Evolutionary conservation across 2,329 filamentous ascomycete species (phyloP).

Genomic region (Fusarium napiforme): DNA sequence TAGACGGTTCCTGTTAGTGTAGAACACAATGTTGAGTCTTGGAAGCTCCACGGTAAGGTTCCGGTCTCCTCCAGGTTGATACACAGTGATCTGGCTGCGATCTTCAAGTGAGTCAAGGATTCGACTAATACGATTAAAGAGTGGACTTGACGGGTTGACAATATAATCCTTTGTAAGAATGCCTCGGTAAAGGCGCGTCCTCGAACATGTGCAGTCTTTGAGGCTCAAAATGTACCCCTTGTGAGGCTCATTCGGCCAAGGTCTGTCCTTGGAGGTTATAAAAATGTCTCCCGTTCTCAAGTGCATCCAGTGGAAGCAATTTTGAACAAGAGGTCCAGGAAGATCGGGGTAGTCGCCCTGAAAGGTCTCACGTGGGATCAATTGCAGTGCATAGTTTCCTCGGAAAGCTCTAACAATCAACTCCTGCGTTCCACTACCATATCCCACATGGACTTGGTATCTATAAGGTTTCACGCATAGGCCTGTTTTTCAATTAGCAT

Average conservation of each 20-base stretch:
- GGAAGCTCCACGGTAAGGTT: conserved; percentile 60
- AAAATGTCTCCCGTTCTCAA: conserved; percentile 32
- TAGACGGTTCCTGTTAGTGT: conserved; percentile 55
- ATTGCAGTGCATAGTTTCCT: conserved; percentile 30
- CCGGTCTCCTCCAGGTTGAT: conserved; percentile 27
- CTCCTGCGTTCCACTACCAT: conserved; percentile 22
- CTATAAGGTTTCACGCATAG: conserved; percentile 17
- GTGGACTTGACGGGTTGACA: conserved; percentile 38
- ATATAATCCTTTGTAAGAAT: conserved; percentile 13
- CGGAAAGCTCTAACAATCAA: conserved; percentile 44
- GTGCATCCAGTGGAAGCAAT: conserved; percentile 68
- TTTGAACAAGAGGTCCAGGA: conserved; percentile 59
- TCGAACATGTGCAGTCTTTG: conserved; percentile 21
- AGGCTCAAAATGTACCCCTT: conserved; percentile 27
- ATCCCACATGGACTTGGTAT: conserved; percentile 65
- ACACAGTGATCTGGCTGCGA: conserved; percentile 28
- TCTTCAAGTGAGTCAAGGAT: conserved; percentile 38
- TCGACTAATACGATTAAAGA: conserved; percentile 31
- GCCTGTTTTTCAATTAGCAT: background rate
- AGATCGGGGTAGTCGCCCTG: conserved; percentile 53
- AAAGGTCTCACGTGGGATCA: conserved; percentile 36
- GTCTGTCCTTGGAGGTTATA: conserved; percentile 29
- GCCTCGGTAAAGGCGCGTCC: background rate
- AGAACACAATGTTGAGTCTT: conserved; percentile 63
- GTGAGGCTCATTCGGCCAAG: conserved; percentile 30